Conservation (phyloP, 306 rosid species). For the Luffa aegyptiaca region DNA sequence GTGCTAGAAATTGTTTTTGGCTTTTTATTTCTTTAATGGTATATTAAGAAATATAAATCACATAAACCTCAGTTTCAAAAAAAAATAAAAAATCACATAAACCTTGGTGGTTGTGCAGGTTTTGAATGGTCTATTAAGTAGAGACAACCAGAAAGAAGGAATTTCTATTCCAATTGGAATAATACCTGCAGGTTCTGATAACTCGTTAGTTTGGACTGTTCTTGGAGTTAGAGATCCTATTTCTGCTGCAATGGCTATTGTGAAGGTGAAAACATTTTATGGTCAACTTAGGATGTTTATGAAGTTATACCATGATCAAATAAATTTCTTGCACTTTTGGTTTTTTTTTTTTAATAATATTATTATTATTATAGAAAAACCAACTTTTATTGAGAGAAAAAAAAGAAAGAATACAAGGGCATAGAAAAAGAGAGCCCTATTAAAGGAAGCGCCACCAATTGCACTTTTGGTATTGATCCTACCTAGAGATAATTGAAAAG, state of each 20-base stretch:
- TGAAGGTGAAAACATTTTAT: constrained; percentile 48
- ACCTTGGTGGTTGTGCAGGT: constrained; percentile 49
- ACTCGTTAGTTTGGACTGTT: constrained; percentile 96
- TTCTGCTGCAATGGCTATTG: constrained; percentile 97
- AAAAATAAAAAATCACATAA: background rate
- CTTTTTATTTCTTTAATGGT: background rate
- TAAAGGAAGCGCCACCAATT: no score
- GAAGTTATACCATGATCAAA: background rate
- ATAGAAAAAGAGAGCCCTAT: no score
- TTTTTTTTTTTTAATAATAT: background rate
- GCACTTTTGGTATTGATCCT: no score
- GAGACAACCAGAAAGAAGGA: constrained; percentile 98
- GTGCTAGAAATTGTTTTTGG: background rate
- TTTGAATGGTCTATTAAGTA: constrained; percentile 83
- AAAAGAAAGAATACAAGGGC: no score
- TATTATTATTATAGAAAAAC: no score
- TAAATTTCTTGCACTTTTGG: background rate
- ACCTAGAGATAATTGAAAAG: background rate
- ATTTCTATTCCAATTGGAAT: constrained; percentile 98
- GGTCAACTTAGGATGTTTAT: background rate
- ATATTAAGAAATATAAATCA: background rate
- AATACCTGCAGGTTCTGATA: constrained; percentile 98
- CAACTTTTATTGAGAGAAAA: no score
- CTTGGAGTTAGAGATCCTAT: constrained; percentile 96
- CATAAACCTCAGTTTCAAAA: no score